phyloP scores from a whole-genome alignment of 2,329 filamentous ascomycete species.

The Paecilomyces variotii region DNA sequence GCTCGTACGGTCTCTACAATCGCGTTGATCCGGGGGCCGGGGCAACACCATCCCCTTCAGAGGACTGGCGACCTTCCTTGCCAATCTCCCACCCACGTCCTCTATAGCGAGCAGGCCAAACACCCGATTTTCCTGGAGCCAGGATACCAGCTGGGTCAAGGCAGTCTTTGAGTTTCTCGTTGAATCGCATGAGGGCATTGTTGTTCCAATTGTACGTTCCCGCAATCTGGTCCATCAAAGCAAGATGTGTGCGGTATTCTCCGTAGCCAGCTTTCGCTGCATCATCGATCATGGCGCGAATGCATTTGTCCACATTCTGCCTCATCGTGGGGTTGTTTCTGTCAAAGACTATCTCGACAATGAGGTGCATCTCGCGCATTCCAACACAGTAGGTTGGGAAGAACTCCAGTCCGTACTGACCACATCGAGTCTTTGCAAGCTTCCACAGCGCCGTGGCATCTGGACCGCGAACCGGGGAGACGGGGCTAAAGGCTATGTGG shows the following conservation, averaged over 20 bases:
- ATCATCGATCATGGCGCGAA: slow-evolving; percentile 5
- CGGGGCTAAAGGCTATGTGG: slow-evolving; percentile 39
- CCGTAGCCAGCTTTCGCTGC: slow-evolving; percentile 5
- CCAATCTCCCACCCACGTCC: slow-evolving; percentile 7
- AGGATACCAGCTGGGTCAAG: slow-evolving; percentile 43
- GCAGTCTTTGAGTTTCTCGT: slow-evolving; percentile 40
- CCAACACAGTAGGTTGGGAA: slow-evolving; percentile 35
- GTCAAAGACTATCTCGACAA: slow-evolving; percentile 8
- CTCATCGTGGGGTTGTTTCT: slow-evolving; percentile 4
- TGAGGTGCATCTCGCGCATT: slow-evolving; percentile 38
- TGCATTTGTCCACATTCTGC: slow-evolving; percentile 3
- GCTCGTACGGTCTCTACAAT: background rate
- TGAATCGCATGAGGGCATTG: slow-evolving; percentile 35
- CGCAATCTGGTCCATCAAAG: slow-evolving; percentile 23
- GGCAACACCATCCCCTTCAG: slow-evolving; percentile 3
- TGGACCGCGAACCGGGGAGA: slow-evolving; percentile 35
- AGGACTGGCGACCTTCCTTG: background rate
- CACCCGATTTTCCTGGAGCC: slow-evolving; percentile 40
- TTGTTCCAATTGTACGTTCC: slow-evolving; percentile 38
- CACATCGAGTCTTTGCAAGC: slow-evolving; percentile 25
- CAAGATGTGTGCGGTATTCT: slow-evolving; percentile 6
- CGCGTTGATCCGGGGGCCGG: background rate
- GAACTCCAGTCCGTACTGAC: slow-evolving; percentile 32
- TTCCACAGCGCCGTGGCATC: slow-evolving; percentile 35
- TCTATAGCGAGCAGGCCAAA: slow-evolving; percentile 24